Evolutionary conservation across 1,139 yeast species (phyloP), one percentile per base, ranked within the genome.

Genomic region (Pichia sp.): DNA sequence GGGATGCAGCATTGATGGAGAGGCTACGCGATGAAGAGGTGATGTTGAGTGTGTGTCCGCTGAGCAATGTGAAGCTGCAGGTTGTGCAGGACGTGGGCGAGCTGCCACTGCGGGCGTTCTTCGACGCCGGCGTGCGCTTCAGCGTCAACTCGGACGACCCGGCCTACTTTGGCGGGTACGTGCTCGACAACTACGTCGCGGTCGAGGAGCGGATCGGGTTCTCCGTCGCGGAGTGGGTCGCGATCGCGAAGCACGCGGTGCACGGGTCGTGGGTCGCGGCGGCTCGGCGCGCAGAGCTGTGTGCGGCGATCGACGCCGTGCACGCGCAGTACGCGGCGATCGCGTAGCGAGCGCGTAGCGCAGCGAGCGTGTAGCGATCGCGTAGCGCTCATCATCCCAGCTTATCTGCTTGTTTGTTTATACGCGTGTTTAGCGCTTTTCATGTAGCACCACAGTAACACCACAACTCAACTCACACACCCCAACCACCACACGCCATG

Each of bases 61-160:
- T 83, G 48, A 80, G 89, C 21, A 84, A 83, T 54, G 77, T 82
- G 42, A 79, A 78, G 56, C 67, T 84, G 48, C 80, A 78, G 55
- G 91, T 80, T n/a, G 86, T 83, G 28, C 63, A 72, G 41, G 75
- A 79, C 48, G 77, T 84, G 28, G 58, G 68, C 2, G 78, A 84
- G 53, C 62, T 84, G 47, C 94, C 94, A 36, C 68, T 84, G 47
- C 66, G 67, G 32, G 61, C 65, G 49, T 75, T 80, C 49, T 60
- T 84, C 38, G 81, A 79, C 7, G 66, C 67, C 31, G 69, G 72
- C 45, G 80, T 83, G n/a, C 79, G 83, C 25, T 81, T 84, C 58
- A 78, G 86, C 34, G 68, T 84, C 55, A 84, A 84, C 59, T 79
- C 88, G 1, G 93, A 84, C 58, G 94, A 84, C 59, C 94, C 94